Percentiles rank a stretch among this genome's conserved stretches.
phyloP scores from a whole-genome alignment of 2,329 filamentous ascomycete genomes.

The Niveomyces coronatus region DNA sequence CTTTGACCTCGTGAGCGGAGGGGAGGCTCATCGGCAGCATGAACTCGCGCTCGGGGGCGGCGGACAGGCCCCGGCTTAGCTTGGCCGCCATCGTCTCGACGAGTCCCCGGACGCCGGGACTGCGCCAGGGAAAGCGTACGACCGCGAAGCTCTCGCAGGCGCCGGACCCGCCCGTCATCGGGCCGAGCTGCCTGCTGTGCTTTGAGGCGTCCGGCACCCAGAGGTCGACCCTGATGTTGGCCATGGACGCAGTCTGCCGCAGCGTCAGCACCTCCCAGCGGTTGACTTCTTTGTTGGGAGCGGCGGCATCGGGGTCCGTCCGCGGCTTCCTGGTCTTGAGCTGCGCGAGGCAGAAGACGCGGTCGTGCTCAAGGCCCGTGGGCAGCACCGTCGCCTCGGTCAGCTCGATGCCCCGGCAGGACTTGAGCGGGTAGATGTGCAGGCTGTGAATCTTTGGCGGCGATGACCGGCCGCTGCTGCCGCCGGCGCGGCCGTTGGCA shows the following conservation, averaged over 20 bases:
- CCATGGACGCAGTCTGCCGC: slow-evolving; percentile 58
- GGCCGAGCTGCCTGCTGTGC: no score
- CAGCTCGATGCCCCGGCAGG: slow-evolving; percentile 68
- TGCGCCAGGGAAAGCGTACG: slow-evolving; percentile 56
- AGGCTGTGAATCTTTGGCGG: slow-evolving; percentile 45
- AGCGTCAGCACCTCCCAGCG: slow-evolving; percentile 63
- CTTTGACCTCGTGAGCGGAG: slow-evolving; percentile 43
- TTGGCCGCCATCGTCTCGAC: no score
- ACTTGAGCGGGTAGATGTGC: slow-evolving; percentile 75
- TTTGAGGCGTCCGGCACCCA: no score
- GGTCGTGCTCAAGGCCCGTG: slow-evolving; percentile 67
- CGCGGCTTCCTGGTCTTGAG: slow-evolving; percentile 25
- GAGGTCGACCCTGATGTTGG: slow-evolving; percentile 55
- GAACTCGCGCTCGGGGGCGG: slow-evolving; percentile 56
- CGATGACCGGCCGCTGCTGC: slow-evolving; percentile 15
- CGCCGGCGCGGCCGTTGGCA: no score
- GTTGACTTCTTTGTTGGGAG: not conserved
- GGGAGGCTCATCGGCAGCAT: slow-evolving; percentile 56
- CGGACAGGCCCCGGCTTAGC: no score
- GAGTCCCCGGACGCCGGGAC: no score
- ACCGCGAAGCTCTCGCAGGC: slow-evolving; percentile 39
- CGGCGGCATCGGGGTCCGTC: slow-evolving; percentile 7
- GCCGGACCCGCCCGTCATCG: no score
- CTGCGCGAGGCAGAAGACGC: slow-evolving; percentile 75
- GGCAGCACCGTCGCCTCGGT: slow-evolving; percentile 51